A percentile compares a stretch with the other conserved stretches of the same genome.
phyloP scores from a whole-genome alignment of 768 basidiomycete genomes.

The Suillus subaureus region DNA sequence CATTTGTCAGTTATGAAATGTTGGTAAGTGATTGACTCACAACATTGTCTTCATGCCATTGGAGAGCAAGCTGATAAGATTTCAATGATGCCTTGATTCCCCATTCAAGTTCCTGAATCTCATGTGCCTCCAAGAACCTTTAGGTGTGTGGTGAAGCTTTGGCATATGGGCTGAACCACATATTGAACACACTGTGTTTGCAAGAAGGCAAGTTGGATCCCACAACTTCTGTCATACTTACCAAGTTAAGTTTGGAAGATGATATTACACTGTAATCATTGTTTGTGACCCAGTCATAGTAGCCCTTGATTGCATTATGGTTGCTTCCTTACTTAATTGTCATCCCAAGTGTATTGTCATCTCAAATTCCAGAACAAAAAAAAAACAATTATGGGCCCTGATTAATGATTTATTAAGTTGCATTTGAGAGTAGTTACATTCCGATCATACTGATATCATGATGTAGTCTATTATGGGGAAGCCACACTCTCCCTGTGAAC shows the following conservation, averaged over 20 bases:
- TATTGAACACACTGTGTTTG: background rate
- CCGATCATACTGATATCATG: background rate
- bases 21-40: background rate
- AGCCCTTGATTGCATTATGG: background rate
- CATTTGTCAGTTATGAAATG: background rate
- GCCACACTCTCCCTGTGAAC: background rate
- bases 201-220: background rate
- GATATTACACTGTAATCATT: background rate
- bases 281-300: background rate
- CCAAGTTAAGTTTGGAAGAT: background rate
- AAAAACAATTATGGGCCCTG: background rate
- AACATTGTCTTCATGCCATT: background rate
- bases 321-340: background rate
- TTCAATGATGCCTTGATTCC: background rate
- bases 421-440: background rate
- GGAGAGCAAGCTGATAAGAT: background rate
- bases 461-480: background rate
- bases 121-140: background rate
- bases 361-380: background rate
- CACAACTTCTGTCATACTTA: background rate
- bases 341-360: background rate
- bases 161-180: background rate
- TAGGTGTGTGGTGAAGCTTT: background rate
- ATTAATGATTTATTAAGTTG: background rate
- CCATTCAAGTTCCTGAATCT: background rate